phyloP scores from a whole-genome alignment of 495 filamentous ascomycete species.

The Aspergillus sclerotiicarbonarius region DNA sequence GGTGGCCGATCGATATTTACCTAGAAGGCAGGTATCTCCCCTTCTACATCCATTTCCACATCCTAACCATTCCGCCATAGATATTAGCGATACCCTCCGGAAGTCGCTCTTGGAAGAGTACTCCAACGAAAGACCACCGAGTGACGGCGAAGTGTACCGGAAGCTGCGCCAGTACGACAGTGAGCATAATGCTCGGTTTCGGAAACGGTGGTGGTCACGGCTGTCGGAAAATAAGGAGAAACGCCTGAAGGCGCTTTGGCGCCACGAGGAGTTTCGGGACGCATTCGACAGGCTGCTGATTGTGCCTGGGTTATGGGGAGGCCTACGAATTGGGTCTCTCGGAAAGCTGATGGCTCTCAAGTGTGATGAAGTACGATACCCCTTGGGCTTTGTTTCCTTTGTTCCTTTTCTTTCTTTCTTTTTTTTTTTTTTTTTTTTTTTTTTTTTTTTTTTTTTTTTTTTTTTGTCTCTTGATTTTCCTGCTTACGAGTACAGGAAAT shows the following conservation, averaged over 20 bases:
- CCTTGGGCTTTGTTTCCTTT: no score
- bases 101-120: slow-evolving; percentile 32
- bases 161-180: slow-evolving; percentile 38
- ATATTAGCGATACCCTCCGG: slow-evolving; percentile 23
- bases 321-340: slow-evolving; percentile 25
- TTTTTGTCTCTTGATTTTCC: no score
- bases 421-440: no score
- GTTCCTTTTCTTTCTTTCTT: no score
- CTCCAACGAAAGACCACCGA: slow-evolving; percentile 30
- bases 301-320: slow-evolving; percentile 28
- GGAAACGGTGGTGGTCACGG: slow-evolving; percentile 23
- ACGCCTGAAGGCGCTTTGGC: slow-evolving; percentile 18
- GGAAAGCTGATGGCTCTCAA: slow-evolving; percentile 18
- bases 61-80: slow-evolving; percentile 11
- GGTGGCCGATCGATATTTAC: slow-evolving; percentile 43
- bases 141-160: slow-evolving; percentile 39
- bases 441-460: no score
- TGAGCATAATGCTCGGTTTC: slow-evolving; percentile 23
- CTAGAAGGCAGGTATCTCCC: slow-evolving; percentile 28
- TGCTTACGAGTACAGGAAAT: slow-evolving; percentile 14
- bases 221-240: slow-evolving; percentile 23
- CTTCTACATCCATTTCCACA: slow-evolving; percentile 1
- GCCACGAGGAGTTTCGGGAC: slow-evolving; percentile 6
- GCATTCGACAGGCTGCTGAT: slow-evolving; percentile 26
- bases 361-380: slow-evolving; percentile 22